Conservation (phyloP, 805 yeast genomes). For the Pichia cephalocereana region DNA sequence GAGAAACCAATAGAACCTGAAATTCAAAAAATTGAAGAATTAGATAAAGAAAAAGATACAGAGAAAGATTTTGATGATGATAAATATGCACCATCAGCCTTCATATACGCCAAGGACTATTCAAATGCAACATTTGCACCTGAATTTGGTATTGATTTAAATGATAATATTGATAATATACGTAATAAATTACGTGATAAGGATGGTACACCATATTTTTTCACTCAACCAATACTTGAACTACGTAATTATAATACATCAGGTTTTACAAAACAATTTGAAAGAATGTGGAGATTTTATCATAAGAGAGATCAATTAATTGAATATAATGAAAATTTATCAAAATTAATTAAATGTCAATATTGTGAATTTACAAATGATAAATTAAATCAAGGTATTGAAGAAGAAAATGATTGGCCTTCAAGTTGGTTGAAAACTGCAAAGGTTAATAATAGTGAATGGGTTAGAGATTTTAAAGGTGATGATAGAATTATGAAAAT, state of each 20-base stretch:
- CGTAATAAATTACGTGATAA: conserved; percentile 20
- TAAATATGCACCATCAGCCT: conserved; percentile 38
- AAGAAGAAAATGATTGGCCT: conserved; percentile 87
- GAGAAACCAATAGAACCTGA: conserved; percentile 31
- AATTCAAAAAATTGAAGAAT: conserved; percentile 17
- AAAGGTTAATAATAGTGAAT: conserved; percentile 66
- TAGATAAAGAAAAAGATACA: conserved; percentile 19
- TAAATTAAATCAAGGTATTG: conserved; percentile 35
- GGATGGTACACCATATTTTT: conserved; percentile 43
- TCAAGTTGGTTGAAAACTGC: conserved; percentile 72
- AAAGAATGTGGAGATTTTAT: conserved; percentile 70
- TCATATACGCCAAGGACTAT: conserved; percentile 52
- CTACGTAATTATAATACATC: conserved; percentile 67
- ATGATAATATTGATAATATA: conserved; percentile 10
- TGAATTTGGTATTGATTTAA: conserved; percentile 35
- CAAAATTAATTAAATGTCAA: conserved; percentile 29
- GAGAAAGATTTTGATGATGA: conserved; percentile 29
- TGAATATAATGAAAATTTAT: conserved; percentile 21
- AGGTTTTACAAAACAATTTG: conserved; percentile 73
- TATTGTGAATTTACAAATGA: conserved; percentile 43
- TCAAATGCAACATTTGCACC: conserved; percentile 45
- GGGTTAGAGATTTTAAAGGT: conserved; percentile 67
- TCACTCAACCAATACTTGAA: conserved; percentile 71
- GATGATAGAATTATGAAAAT: conserved; percentile 58
- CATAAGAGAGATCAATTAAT: conserved; percentile 47